Percentiles rank a stretch among this genome's conserved stretches.
These are phyloP conservation scores for Scheffersomyces lignicola DNA, from an alignment of 1,139 yeast species.

Conservation along the genomic window DNA sequence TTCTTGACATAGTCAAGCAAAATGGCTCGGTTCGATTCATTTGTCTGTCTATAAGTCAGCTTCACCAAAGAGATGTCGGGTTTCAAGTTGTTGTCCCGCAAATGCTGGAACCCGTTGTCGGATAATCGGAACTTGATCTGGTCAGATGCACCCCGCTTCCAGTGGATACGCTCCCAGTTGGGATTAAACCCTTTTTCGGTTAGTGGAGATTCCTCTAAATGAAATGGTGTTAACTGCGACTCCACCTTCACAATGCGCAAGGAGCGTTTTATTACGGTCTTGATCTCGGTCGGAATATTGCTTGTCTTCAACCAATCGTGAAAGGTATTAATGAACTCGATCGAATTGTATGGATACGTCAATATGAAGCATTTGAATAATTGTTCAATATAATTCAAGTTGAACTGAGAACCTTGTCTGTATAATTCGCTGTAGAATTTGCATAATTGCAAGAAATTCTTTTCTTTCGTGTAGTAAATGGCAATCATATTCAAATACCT, in stretches of 20 bases:
- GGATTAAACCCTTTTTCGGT: slow-evolving; percentile 17
- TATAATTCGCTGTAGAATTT: slow-evolving; percentile 23
- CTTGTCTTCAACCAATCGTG: slow-evolving; percentile 22
- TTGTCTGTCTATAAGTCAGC: slow-evolving; percentile 32
- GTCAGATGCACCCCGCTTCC: slow-evolving; percentile 7
- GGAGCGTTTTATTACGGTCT: slow-evolving; percentile 1
- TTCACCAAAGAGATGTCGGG: slow-evolving; percentile 35
- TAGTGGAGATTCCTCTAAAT: slow-evolving; percentile 17
- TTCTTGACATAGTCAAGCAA: slow-evolving; percentile 22
- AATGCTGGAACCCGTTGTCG: slow-evolving; percentile 33
- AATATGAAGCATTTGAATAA: slow-evolving; percentile 32
- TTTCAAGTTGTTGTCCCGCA: slow-evolving; percentile 31
- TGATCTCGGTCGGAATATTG: slow-evolving; percentile 5
- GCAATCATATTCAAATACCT: slow-evolving; percentile 22
- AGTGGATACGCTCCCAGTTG: slow-evolving; percentile 8
- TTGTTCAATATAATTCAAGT: slow-evolving; percentile 10
- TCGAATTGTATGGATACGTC: slow-evolving; percentile 36
- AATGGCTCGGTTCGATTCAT: slow-evolving; percentile 18
- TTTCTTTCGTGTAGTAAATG: slow-evolving; percentile 22
- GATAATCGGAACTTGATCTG: slow-evolving; percentile 34
- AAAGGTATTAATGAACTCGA: slow-evolving; percentile 22
- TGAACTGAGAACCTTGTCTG: background rate
- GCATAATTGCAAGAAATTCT: slow-evolving; percentile 26
- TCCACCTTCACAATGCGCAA: slow-evolving; percentile 24
- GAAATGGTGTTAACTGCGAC: slow-evolving; percentile 34